Conservation (phyloP, 306 rosid species). For the Lablab purpureus region DNA sequence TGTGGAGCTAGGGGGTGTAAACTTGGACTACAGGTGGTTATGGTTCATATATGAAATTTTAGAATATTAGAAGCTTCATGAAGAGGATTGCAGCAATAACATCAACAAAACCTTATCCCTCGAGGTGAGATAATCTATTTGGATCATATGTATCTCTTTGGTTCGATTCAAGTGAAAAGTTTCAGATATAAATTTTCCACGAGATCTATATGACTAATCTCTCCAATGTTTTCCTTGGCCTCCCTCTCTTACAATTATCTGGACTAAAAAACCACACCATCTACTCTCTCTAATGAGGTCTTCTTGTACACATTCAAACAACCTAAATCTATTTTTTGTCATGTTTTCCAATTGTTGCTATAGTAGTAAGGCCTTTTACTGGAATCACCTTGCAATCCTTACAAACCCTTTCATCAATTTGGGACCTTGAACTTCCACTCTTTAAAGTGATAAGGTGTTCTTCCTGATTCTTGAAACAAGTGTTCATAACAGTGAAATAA, state of each 20-base stretch:
- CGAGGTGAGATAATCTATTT: not conserved
- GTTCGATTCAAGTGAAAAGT: not conserved
- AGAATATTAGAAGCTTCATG: not conserved
- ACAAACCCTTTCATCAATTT: too few species aligned
- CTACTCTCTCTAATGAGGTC: not conserved
- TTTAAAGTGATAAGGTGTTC: too few species aligned
- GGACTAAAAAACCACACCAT: not conserved
- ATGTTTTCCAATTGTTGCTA: not conserved
- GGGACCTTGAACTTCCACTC: too few species aligned
- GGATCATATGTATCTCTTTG: not conserved
- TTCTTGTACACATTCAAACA: not conserved
- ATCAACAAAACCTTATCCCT: not conserved
- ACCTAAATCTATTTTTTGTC: not conserved
- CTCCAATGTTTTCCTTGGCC: not conserved
- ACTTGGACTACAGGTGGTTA: not conserved
- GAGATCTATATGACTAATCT: not conserved
- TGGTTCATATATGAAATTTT: not conserved
- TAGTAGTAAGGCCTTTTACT: too few species aligned
- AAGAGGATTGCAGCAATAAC: not conserved
- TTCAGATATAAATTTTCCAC: not conserved
- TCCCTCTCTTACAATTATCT: not conserved
- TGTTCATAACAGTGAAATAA: too few species aligned
- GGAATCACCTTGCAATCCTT: too few species aligned
- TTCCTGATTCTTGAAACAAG: too few species aligned
- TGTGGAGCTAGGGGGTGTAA: not conserved